A percentile compares a stretch with the other conserved stretches of the same genome.
phyloP scores from a whole-genome alignment of 768 basidiomycete genomes.

The Pleurotus platypus region DNA sequence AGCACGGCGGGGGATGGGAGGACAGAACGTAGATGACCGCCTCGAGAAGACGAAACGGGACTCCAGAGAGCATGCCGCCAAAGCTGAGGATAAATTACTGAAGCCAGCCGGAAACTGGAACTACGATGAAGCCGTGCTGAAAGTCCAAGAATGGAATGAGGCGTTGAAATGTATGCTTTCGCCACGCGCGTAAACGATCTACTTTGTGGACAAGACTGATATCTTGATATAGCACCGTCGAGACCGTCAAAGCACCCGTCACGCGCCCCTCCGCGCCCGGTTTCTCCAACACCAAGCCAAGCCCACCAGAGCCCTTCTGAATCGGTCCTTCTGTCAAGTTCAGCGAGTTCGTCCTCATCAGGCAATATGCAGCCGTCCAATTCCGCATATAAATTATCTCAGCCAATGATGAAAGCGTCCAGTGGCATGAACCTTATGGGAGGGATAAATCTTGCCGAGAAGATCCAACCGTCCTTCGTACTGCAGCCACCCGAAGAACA shows the following conservation, averaged over 20 bases:
- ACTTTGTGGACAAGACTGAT: background rate
- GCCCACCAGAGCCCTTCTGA: background rate
- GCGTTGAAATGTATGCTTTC: conserved; percentile 75
- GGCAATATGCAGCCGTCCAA: conserved; percentile 27
- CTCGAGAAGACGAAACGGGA: conserved; percentile 21
- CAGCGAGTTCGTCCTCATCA: conserved; percentile 13
- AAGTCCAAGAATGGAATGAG: conserved; percentile 99
- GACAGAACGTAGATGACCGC: conserved; percentile 33
- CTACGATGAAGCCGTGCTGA: conserved; percentile 90
- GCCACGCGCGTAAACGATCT: conserved; percentile 6
- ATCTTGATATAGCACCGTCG: conserved; percentile 52
- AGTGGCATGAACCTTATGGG: conserved; percentile 13
- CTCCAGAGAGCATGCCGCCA: conserved; percentile 30
- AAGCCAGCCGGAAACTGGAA: conserved; percentile 73
- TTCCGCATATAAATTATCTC: conserved; percentile 25
- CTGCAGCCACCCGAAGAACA: conserved; percentile 79
- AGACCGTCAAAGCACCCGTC: conserved; percentile 67
- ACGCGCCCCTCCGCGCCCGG: conserved; percentile 38
- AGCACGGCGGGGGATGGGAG: conserved; percentile 68
- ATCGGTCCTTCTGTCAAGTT: conserved; percentile 17
- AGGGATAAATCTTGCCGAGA: conserved; percentile 43
- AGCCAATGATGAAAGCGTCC: conserved; percentile 13
- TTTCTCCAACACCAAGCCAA: conserved; percentile 29
- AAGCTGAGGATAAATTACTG: conserved; percentile 19
- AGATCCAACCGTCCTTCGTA: conserved; percentile 62